Base-by-base conservation (phyloP, 257 asterid species). In the Jasminum sambac region DNA sequence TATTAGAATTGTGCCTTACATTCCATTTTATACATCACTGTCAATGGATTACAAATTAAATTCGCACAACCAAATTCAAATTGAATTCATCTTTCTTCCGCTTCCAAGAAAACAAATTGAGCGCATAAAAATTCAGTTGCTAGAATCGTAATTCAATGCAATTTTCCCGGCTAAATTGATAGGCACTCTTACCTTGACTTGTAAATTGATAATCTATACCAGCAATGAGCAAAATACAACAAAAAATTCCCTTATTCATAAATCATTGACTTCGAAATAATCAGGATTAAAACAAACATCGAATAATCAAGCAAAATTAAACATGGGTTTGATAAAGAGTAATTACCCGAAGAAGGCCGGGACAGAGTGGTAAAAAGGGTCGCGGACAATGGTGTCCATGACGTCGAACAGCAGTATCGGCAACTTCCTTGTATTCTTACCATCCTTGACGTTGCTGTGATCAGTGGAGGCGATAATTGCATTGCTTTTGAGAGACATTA, bases 381-480 rank as follows among this genome's bases (percentile, higher is more conserved):
- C 97, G 63, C 90, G 88, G 67, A 93, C 95, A 58, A 93, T 66
- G 8, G 98, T 93, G 73, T 90, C 96, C 94, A 93, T 87, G 60
- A 93, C 87, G 77, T 93, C 98, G 80, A 93, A 93, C 41, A 93
- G 86, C 70, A 93, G 81, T 52, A 93, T 65, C 14, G 98, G 98
- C 52, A 86, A 84, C 81, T 85, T 92, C 60, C 89, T 70, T 12
- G 73, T 63, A 2, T 40, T n/a, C 12, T 5, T 67, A 72, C 23
- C 40, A 5, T 11, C 34, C 55, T 25, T 40, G 5, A 13, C 34
- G 11, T 21, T 24, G 59, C 40, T 19, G 40, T 43, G 13, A 46
- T 36, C 60, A 36, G 68, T 2, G 55, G 84, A 26, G 77, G 48
- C 11, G 69, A 70, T 26, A 44, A 55, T 34, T 37, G 73, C 19